Percentiles rank a stretch among this genome's conserved stretches.
Evolutionary conservation across 2,329 filamentous ascomycete genomes (phyloP).

Genomic region (Leptographium galeiforme): DNA sequence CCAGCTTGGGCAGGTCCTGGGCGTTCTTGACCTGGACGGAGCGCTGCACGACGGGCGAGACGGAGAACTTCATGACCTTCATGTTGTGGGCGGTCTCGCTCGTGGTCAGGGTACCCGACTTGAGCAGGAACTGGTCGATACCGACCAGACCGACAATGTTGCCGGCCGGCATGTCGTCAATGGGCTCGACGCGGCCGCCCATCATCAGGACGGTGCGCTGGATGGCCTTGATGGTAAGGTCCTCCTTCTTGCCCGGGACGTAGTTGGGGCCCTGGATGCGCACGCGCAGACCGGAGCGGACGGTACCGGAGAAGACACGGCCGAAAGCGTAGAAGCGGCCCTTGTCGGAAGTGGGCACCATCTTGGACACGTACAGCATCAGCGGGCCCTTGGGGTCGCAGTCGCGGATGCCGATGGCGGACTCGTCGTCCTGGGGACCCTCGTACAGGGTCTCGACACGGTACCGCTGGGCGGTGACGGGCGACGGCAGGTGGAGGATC

Average conservation of each 20-base stretch:
- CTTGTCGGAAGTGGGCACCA: conserved; percentile 99
- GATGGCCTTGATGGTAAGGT: conserved; percentile 98
- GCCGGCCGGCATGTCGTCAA: conserved; percentile 94
- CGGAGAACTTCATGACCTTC: conserved; percentile 99
- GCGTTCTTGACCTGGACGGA: conserved; percentile 99
- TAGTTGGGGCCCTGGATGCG: conserved; percentile 99
- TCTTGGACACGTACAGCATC: conserved; percentile 99
- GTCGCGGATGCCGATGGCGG: conserved; percentile 93
- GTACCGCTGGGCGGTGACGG: conserved; percentile 91
- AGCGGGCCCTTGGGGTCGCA: conserved; percentile 96
- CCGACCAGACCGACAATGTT: conserved; percentile 99
- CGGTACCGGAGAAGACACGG: conserved; percentile 99
- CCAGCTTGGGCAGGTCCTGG: conserved; percentile 97
- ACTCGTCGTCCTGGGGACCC: conserved; percentile 85
- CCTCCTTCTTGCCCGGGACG: conserved; percentile 93
- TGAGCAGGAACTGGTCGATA: conserved; percentile 99
- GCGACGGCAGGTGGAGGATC: conserved; percentile 97
- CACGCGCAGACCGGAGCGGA: conserved; percentile 96
- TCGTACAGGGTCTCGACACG: conserved; percentile 98
- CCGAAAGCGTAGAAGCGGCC: conserved; percentile 99
- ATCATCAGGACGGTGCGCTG: conserved; percentile 99
- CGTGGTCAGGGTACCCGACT: conserved; percentile 98
- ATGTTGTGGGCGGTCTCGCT: conserved; percentile 97
- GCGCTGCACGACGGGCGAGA: conserved; percentile 95
- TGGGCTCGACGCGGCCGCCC: conserved; percentile 97